These are phyloP conservation scores for Fusarium bulbicola DNA, from an alignment of 2,329 filamentous ascomycete species.

Conservation along the genomic window DNA sequence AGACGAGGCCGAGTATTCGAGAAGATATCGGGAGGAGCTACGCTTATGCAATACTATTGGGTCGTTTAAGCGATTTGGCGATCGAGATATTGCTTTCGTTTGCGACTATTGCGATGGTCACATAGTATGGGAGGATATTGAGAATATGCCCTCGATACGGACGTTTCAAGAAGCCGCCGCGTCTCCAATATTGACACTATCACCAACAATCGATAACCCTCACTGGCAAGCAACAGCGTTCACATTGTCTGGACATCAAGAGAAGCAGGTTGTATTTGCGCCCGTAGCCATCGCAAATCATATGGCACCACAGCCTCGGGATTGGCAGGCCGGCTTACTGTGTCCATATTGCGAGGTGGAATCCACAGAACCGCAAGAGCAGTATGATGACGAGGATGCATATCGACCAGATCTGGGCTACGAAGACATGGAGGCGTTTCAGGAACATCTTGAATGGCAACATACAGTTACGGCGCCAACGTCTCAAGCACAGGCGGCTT, in stretches of 20 bases:
- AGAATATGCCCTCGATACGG: slow-evolving; percentile 60
- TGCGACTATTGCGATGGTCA: slow-evolving; percentile 71
- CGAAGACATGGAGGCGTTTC: slow-evolving; percentile 58
- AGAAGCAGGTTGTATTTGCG: slow-evolving; percentile 64
- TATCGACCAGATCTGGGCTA: slow-evolving; percentile 61
- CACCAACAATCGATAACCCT: slow-evolving; percentile 45
- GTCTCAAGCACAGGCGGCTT: slow-evolving; percentile 44
- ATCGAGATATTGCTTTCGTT: slow-evolving; percentile 64
- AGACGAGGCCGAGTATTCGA: slow-evolving; percentile 47
- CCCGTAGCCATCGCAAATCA: slow-evolving; percentile 68
- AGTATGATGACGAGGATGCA: slow-evolving; percentile 61
- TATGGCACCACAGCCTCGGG: slow-evolving; percentile 57
- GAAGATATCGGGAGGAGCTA: slow-evolving; percentile 58
- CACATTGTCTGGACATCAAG: slow-evolving; percentile 50
- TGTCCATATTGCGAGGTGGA: slow-evolving; percentile 68
- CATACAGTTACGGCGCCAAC: slow-evolving; percentile 56
- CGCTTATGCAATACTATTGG: slow-evolving; percentile 61
- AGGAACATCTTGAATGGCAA: slow-evolving; percentile 66
- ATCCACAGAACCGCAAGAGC: slow-evolving; percentile 52
- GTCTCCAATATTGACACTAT: slow-evolving; percentile 35
- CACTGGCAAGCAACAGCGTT: slow-evolving; percentile 64
- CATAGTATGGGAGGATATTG: slow-evolving; percentile 66
- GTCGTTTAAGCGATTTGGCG: slow-evolving; percentile 64
- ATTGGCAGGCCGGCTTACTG: slow-evolving; percentile 61
- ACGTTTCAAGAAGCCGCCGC: slow-evolving; percentile 43